Evolutionary conservation across 2,329 filamentous ascomycete genomes (phyloP).

Genomic region (Venturia effusa): DNA sequence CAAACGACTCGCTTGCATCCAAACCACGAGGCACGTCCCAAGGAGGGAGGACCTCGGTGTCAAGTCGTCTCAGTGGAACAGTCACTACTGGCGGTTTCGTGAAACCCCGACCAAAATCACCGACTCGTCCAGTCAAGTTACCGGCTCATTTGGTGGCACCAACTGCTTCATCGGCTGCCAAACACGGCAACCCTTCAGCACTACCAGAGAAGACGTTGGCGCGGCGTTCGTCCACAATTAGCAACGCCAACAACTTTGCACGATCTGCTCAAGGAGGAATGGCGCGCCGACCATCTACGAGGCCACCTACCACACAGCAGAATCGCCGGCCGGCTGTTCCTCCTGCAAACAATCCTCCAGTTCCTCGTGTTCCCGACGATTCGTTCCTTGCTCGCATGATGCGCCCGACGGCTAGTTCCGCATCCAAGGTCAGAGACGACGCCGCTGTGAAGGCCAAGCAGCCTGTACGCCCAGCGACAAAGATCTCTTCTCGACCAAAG

Average conservation of each 20-base stretch:
- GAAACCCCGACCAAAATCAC: constrained; percentile 42
- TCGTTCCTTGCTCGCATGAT: constrained; percentile 73
- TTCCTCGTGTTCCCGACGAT: constrained; percentile 21
- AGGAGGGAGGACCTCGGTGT: neutral
- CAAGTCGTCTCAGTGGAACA: neutral
- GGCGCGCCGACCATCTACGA: neutral
- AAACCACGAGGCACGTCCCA: neutral
- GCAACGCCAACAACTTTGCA: constrained; percentile 14
- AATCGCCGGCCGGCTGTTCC: neutral
- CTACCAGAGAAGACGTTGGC: constrained; percentile 22
- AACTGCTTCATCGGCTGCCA: constrained; percentile 59
- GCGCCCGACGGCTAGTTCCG: constrained; percentile 60
- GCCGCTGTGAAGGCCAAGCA: neutral
- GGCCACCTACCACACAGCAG: neutral
- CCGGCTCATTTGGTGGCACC: constrained; percentile 58
- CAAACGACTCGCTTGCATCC: neutral
- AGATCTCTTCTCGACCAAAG: neutral
- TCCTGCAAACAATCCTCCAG: neutral
- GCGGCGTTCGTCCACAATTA: constrained; percentile 28
- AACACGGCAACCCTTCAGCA: constrained; percentile 31
- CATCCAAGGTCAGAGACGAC: constrained; percentile 52
- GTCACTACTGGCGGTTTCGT: constrained; percentile 21
- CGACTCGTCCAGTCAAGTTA: constrained; percentile 56
- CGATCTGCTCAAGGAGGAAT: constrained; percentile 21
- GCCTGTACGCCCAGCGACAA: neutral